Evolutionary conservation across 768 basidiomycete genomes (phyloP).

Genomic region (Gymnopilus dilepis): DNA sequence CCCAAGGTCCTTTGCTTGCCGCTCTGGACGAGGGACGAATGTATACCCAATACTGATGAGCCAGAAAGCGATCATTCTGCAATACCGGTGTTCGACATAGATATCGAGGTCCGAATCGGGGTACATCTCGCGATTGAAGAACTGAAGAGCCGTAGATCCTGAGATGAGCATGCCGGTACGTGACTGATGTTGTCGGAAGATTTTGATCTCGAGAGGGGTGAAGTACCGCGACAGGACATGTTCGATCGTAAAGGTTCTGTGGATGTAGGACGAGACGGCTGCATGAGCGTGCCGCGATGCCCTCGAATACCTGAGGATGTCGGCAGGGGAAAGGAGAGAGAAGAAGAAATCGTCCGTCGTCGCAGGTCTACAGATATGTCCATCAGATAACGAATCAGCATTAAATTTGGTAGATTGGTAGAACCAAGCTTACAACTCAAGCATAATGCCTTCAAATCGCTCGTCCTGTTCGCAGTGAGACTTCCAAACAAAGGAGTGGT

Average conservation of each 20-base stretch:
- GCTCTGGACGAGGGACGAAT: constrained; percentile 18
- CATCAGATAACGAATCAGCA: no score
- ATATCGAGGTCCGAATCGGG: constrained; percentile 56
- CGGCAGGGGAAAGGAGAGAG: constrained; percentile 27
- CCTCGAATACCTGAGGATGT: constrained; percentile 28
- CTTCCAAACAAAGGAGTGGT: no score
- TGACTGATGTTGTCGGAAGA: constrained; percentile 49
- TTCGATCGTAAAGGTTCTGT: constrained; percentile 11
- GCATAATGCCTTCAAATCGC: no score
- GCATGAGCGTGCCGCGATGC: constrained; percentile 23
- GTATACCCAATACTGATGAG: constrained; percentile 33
- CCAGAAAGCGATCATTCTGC: constrained; percentile 39
- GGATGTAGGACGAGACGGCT: constrained; percentile 21
- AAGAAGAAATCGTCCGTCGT: constrained; percentile 22
- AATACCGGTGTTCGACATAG: constrained; percentile 42
- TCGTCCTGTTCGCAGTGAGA: no score
- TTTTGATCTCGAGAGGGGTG: constrained; percentile 19
- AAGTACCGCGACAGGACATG: constrained; percentile 29
- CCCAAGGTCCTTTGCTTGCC: not conserved
- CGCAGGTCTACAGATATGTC: constrained; percentile 7
- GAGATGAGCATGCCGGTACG: constrained; percentile 53
- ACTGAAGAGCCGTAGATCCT: constrained; percentile 58
- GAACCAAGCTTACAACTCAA: no score
- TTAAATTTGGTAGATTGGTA: no score
- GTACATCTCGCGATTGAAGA: constrained; percentile 50